These are phyloP conservation scores for Geosmithia flava DNA, from an alignment of 2,329 filamentous ascomycete species.

Conservation along the genomic window DNA sequence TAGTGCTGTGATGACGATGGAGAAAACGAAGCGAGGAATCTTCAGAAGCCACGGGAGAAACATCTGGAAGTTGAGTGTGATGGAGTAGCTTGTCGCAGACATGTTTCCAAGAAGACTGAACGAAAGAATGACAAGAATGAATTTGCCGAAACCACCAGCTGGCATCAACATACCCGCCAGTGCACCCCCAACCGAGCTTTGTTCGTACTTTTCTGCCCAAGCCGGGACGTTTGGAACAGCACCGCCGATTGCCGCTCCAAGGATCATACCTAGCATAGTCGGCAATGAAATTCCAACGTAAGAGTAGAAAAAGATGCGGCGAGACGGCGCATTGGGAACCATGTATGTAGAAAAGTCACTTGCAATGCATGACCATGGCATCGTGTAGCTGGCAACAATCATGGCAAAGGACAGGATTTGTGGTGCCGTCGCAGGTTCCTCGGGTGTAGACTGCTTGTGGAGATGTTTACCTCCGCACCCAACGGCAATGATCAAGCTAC, in stretches of 20 bases:
- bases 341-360: constrained; percentile 52
- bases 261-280: constrained; percentile 45
- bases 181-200: constrained; percentile 43
- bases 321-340: constrained; percentile 37
- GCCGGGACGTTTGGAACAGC: constrained; percentile 38
- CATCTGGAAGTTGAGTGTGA: constrained; percentile 54
- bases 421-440: constrained; percentile 27
- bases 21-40: constrained; percentile 44
- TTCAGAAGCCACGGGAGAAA: constrained; percentile 41
- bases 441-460: constrained; percentile 29
- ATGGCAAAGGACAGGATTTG: constrained; percentile 43
- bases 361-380: constrained; percentile 46
- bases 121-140: constrained; percentile 47
- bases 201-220: constrained; percentile 41
- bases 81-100: constrained; percentile 46
- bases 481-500: constrained; percentile 25
- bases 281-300: constrained; percentile 43
- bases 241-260: constrained; percentile 51
- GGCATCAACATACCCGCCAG: constrained; percentile 46
- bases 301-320: constrained; percentile 39
- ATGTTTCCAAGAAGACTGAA: constrained; percentile 47
- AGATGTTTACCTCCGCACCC: constrained; percentile 41
- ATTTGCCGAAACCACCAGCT: constrained; percentile 48
- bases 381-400: constrained; percentile 50
- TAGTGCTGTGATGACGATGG: constrained; percentile 43